Evolutionary conservation across 2,329 filamentous ascomycete genomes (phyloP).

Genomic region (Fonsecaea pugnacius): DNA sequence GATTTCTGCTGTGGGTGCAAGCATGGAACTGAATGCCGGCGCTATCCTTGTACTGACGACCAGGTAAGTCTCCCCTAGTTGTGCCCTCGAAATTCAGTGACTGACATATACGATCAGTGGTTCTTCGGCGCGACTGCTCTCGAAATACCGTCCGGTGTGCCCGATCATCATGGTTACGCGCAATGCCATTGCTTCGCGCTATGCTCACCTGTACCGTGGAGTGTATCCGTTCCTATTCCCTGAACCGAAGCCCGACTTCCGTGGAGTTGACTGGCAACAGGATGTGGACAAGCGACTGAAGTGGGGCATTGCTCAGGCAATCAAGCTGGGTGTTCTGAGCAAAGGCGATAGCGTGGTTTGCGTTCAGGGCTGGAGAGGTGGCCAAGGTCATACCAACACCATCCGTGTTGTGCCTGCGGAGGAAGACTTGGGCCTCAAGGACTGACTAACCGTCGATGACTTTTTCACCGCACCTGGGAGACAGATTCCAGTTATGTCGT

Average conservation of each 20-base stretch:
- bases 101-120: conserved; percentile 60
- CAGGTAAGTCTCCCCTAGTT: conserved; percentile 56
- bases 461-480: conserved; percentile 28
- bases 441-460: conserved; percentile 34
- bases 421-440: conserved; percentile 40
- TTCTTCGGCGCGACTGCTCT: conserved; percentile 89
- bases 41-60: conserved; percentile 96
- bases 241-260: conserved; percentile 93
- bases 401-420: conserved; percentile 57
- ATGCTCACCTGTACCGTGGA: conserved; percentile 93
- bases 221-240: conserved; percentile 97
- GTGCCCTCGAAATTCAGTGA: background rate
- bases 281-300: conserved; percentile 97
- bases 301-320: conserved; percentile 89
- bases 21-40: conserved; percentile 92
- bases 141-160: conserved; percentile 98
- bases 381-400: conserved; percentile 71
- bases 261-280: conserved; percentile 81
- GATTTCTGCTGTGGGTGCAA: conserved; percentile 95
- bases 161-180: conserved; percentile 99
- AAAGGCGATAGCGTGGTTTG: conserved; percentile 73
- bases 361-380: conserved; percentile 70
- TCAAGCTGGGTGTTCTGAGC: conserved; percentile 79
- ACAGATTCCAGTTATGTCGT: conserved; percentile 25
- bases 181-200: conserved; percentile 79